These are phyloP conservation scores for Abrus precatorius DNA, from an alignment of 306 rosid species.

Conservation along the genomic window DNA sequence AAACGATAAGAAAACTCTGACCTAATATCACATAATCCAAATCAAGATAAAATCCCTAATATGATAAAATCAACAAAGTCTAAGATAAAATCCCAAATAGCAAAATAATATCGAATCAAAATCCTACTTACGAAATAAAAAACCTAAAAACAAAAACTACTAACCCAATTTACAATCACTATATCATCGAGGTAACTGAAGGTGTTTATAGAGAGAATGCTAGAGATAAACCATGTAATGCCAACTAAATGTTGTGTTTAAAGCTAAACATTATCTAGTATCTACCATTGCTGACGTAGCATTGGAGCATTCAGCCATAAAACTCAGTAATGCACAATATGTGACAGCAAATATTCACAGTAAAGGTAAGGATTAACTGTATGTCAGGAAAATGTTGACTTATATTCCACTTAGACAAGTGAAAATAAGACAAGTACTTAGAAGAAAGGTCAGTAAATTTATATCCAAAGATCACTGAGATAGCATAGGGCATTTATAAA, in stretches of 20 bases:
- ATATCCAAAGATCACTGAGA: slow-evolving; percentile 30
- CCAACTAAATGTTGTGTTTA: slow-evolving; percentile 17
- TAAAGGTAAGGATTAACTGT: slow-evolving; percentile 35
- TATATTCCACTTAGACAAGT: slow-evolving; percentile 33
- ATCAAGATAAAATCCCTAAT: background rate
- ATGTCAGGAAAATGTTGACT: slow-evolving; percentile 30
- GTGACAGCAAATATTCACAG: slow-evolving; percentile 35
- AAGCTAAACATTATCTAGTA: background rate
- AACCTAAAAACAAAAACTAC: background rate
- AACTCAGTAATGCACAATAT: slow-evolving; percentile 24
- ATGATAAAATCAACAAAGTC: background rate
- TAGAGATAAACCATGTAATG: slow-evolving; percentile 34
- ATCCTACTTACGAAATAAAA: background rate
- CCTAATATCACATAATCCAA: too few relatives aligned
- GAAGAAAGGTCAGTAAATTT: slow-evolving; percentile 12
- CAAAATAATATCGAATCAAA: background rate
- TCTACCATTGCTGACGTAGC: slow-evolving; percentile 37
- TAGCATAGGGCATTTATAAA: slow-evolving; percentile 24
- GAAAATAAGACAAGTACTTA: slow-evolving; percentile 28
- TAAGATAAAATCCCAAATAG: background rate
- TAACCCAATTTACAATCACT: background rate
- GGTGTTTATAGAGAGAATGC: slow-evolving; percentile 27
- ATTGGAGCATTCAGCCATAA: slow-evolving; percentile 42
- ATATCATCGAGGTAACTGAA: slow-evolving; percentile 9
- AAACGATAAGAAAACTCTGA: too few relatives aligned